phyloP scores from a whole-genome alignment of 768 basidiomycete genomes.

The Clathrus columnatus region DNA sequence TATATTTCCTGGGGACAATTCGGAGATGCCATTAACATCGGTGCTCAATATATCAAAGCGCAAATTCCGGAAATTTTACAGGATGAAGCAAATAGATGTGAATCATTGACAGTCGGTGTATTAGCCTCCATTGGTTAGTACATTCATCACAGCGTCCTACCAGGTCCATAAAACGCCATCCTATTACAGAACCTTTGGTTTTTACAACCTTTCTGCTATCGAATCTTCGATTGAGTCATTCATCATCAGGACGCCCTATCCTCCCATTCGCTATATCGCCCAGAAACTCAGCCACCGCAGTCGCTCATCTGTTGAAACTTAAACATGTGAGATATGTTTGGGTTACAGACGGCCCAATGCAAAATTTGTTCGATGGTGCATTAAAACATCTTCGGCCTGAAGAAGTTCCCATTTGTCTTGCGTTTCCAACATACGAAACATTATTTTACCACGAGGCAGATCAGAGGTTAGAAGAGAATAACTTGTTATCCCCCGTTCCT shows the following conservation, averaged over 20 bases:
- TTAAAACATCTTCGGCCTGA: background rate
- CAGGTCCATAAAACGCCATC: background rate
- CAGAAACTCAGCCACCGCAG: slow-evolving; percentile 26
- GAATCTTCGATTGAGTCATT: slow-evolving; percentile 15
- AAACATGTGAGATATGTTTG: slow-evolving; percentile 18
- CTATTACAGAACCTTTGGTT: slow-evolving; percentile 21
- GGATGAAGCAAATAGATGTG: background rate
- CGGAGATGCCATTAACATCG: background rate
- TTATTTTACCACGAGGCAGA: slow-evolving; percentile 21
- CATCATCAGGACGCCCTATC: background rate
- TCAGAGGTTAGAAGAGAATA: slow-evolving; percentile 6
- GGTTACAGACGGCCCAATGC: slow-evolving; percentile 17
- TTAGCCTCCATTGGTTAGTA: slow-evolving; percentile 10
- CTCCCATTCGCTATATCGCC: slow-evolving; percentile 26
- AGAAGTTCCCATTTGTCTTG: background rate
- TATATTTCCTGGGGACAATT: background rate
- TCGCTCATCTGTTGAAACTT: slow-evolving; percentile 26
- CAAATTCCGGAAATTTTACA: background rate
- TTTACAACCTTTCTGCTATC: slow-evolving; percentile 10
- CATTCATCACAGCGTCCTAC: background rate
- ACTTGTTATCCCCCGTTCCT: background rate
- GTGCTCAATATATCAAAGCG: background rate
- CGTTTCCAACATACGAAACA: background rate
- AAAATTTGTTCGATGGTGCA: slow-evolving; percentile 13
- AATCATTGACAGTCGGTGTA: slow-evolving; percentile 4